Evolutionary conservation across 2,329 filamentous ascomycete genomes (phyloP).

Genomic region (Thelonectria discophora): DNA sequence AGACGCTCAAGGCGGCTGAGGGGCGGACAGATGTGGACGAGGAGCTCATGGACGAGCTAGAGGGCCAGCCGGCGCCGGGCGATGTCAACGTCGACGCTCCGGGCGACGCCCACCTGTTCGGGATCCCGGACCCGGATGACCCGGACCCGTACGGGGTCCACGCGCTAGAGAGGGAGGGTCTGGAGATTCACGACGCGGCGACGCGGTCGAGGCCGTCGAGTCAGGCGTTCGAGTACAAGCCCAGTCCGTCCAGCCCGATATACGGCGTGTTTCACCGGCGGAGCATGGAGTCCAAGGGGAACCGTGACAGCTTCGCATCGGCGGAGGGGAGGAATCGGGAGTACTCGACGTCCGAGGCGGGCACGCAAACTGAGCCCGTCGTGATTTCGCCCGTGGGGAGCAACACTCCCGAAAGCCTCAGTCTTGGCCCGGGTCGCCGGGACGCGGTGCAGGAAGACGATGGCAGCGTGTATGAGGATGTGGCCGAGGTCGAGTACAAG

Average conservation of each 20-base stretch:
- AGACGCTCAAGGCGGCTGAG: constrained; percentile 47
- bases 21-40: constrained; percentile 47
- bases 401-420: neutral
- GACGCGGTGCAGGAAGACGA: constrained; percentile 1
- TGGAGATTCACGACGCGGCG: constrained; percentile 49
- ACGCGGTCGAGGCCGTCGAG: constrained; percentile 48
- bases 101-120: constrained; percentile 42
- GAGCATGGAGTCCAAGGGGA: constrained; percentile 40
- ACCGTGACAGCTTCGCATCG: constrained; percentile 34
- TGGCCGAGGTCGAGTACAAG: constrained; percentile 1
- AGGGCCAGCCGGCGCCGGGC: constrained; percentile 47
- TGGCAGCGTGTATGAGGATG: constrained; percentile 31
- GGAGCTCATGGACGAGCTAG: constrained; percentile 46
- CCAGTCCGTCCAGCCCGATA: constrained; percentile 47
- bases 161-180: constrained; percentile 48
- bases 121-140: constrained; percentile 49
- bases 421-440: neutral
- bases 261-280: constrained; percentile 49
- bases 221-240: constrained; percentile 49
- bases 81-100: constrained; percentile 48
- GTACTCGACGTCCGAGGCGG: constrained; percentile 39
- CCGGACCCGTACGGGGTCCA: constrained; percentile 51
- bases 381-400: constrained; percentile 22
- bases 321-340: constrained; percentile 24
- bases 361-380: constrained; percentile 42